Base-by-base conservation (phyloP, 495 filamentous ascomycete genomes). In the Pseudoneurospora amorphoporcata region DNA sequence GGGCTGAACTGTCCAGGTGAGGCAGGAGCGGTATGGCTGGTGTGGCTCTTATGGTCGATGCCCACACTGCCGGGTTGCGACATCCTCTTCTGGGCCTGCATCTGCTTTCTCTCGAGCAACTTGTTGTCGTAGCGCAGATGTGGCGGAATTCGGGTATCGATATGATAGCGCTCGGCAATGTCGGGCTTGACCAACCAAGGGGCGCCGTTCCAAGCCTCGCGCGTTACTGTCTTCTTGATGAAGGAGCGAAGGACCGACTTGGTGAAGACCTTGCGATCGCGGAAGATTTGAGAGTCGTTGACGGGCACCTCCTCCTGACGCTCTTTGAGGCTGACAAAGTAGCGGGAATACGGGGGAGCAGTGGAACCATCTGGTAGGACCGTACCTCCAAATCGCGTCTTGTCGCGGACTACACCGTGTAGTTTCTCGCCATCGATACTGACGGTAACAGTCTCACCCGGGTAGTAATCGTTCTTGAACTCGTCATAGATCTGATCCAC, bases 221-320 rank as follows among this genome's bases (percentile, higher is more conserved):
- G 86, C 14, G 90, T 93, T 16, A 97, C 91, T 8, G 93, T 95
- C 82, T 97, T 94, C 77, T 97, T 97, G 72, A 99, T 93, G 73
- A 98, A 98, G 3, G 93, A 92, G 39, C 94, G 90, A 69, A 99
- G 84, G 80, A 97, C 93, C 65, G 94, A 90, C 82, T 99, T 99
- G 45, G 95, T 97, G 81, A 98, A 99, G 6, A 93, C 89, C 76
- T 94, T 97, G 37, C 93, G 90, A 76, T 98, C 95, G 19, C 95
- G 91, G 53, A 87, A 90, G 75, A 99, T 90, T 75, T 95, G 90
- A 41, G 90, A 86, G 72, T 95, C 90, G 76, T 96, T 92, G 43
- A 96, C 84, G 23, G 93, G 83, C 77, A 96, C 93, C 77, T 93
- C 89, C 17, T 89, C 87, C 7, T 88, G 89, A 38, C 87, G 85